Evolutionary conservation across 129 eudicot genomes (phyloP), one percentile per base, ranked within the genome.

Genomic region (Flaveria trinervia): DNA sequence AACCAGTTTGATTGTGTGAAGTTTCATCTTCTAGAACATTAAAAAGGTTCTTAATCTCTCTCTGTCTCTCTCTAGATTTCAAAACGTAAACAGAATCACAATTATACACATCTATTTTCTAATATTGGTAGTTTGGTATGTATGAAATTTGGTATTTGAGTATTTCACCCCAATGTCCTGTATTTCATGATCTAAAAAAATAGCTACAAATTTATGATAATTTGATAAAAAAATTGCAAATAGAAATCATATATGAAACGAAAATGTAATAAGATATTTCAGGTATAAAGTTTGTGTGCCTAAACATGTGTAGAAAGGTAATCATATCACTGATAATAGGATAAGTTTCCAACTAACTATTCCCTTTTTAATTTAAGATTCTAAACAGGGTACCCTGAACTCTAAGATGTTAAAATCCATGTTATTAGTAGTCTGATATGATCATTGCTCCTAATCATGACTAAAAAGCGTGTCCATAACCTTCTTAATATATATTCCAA

Each of bases 401-500:
- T 60, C 67, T 60, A 11, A 23, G 39, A 60, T 10, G 39, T 60
- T 25, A 2, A 3, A 55, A 55, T 49, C 23, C 22, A 23, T 22
- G 39, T 59, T 59, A 22, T 5, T 17, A 56, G 62, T 25, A 56
- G 13, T 56, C 8, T 20, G 10, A 23, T 20, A 59, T 59, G 14
- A 59, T 59, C 65, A 59, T 23, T 59, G 39, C 39, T 22, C 15
- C 65, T 59, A 59, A 59, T 16, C 65, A 59, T 23, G 16, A 11
- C 65, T 3, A 59, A 59, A 64, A 14, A 28, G 39, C 2, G 0
- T 7, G 44, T 62, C 68, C 18, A 7, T 4, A 61, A 28, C 68
- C 68, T 14, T 62, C 33, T 62, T 26, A 14, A 20, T 15, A 62
- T 61, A 61, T 28, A 62, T 62, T 13, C 43, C 68, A 62, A 62